Conservation (phyloP, 768 basidiomycete species). For the Serendipita sp. region DNA sequence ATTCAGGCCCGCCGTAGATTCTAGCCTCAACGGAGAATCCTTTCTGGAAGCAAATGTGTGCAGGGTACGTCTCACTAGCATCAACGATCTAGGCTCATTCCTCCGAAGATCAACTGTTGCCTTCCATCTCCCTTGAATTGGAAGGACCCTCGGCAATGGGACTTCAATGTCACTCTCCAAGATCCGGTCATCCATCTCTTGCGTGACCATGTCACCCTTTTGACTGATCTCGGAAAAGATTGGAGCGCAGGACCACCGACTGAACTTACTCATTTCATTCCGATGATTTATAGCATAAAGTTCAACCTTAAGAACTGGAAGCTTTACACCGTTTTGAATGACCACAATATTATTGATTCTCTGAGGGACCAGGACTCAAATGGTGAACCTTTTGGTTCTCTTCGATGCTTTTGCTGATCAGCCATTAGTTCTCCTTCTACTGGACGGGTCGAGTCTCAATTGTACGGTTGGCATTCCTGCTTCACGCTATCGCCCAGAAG, state of each 20-base stretch:
- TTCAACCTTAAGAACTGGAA: constrained; percentile 60
- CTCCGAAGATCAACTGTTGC: constrained; percentile 15
- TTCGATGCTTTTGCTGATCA: constrained; percentile 6
- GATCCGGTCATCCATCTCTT: constrained; percentile 63
- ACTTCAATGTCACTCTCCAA: constrained; percentile 50
- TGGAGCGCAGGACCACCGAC: constrained; percentile 74
- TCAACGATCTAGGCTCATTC: background rate
- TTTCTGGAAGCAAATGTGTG: background rate
- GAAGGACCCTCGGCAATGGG: constrained; percentile 70
- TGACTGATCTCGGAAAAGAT: constrained; percentile 83
- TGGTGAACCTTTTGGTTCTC: constrained; percentile 27
- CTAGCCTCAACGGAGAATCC: constrained; percentile 60
- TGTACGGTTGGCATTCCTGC: constrained; percentile 43
- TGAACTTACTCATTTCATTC: constrained; percentile 70
- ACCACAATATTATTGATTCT: constrained; percentile 92
- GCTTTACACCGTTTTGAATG: constrained; percentile 74
- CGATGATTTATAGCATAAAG: constrained; percentile 58
- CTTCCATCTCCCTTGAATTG: constrained; percentile 71
- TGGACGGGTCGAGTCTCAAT: constrained; percentile 42
- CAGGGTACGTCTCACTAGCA: background rate
- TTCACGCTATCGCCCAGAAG: constrained; percentile 55
- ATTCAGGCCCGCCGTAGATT: constrained; percentile 57
- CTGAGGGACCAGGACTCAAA: constrained; percentile 72
- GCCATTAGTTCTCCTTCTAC: constrained; percentile 48
- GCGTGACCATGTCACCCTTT: constrained; percentile 87